Evolutionary conservation across 768 basidiomycete genomes (phyloP).

Genomic region (Mycena amicta): DNA sequence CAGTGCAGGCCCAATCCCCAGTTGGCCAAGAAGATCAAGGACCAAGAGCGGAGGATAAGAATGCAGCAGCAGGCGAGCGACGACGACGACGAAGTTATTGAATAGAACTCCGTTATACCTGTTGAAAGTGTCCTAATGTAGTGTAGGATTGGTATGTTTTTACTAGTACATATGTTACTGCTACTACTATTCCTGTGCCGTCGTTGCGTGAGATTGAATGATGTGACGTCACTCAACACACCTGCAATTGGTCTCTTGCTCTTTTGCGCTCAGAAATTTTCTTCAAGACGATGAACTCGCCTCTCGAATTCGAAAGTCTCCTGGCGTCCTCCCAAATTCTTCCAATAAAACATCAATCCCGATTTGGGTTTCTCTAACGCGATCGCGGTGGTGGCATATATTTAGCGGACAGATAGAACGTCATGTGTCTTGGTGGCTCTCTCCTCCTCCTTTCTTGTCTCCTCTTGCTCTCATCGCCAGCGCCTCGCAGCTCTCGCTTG

Average conservation of each 20-base stretch:
- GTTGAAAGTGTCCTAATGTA: not conserved
- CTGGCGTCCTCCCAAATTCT: too few species aligned
- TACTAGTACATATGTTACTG: too few species aligned
- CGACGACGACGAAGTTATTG: conserved; percentile 64
- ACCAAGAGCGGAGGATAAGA: conserved; percentile 48
- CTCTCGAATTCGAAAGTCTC: too few species aligned
- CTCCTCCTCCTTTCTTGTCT: not conserved
- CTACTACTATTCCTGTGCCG: too few species aligned
- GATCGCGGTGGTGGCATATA: not conserved
- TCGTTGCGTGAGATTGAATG: too few species aligned
- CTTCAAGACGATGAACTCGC: too few species aligned
- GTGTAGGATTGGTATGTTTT: not conserved
- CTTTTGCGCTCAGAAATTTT: too few species aligned
- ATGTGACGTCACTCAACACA: too few species aligned
- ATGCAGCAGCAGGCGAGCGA: conserved; percentile 48
- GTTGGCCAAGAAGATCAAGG: conserved; percentile 65
- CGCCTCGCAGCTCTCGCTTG: too few species aligned
- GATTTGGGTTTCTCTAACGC: not conserved
- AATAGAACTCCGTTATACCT: conserved; percentile 27
- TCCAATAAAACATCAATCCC: too few species aligned
- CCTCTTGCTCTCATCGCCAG: not conserved
- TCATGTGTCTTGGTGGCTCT: not conserved
- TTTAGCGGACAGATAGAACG: not conserved
- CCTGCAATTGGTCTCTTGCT: too few species aligned
- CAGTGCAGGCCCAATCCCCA: conserved; percentile 58